phyloP scores from a whole-genome alignment of 306 rosid genomes.

The Acacia confusa region DNA sequence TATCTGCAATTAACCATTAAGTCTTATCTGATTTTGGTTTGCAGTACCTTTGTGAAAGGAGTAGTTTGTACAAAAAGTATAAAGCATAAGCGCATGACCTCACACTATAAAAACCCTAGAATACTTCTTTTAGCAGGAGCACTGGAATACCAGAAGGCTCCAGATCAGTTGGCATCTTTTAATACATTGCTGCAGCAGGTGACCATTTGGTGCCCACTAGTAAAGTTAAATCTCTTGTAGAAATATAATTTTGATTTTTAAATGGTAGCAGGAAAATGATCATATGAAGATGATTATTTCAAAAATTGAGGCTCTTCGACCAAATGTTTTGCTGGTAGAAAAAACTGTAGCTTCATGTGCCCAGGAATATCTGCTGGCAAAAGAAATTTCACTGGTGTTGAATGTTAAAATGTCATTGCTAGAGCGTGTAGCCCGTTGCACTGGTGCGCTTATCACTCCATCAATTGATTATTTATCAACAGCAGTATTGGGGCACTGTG shows the following conservation, averaged over 20 bases:
- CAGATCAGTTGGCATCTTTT: constrained; percentile 57
- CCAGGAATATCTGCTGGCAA: constrained; percentile 57
- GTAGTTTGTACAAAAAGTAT: constrained; percentile 94
- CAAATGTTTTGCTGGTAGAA: constrained; percentile 74
- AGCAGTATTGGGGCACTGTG: constrained; percentile 59
- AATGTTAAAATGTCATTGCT: constrained; percentile 66
- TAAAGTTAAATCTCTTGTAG: neutral
- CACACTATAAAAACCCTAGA: constrained; percentile 83
- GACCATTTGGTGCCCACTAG: neutral
- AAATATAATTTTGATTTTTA: neutral
- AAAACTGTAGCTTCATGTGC: constrained; percentile 67
- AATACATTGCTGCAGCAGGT: constrained; percentile 68
- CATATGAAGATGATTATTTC: constrained; percentile 61
- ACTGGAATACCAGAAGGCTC: constrained; percentile 64
- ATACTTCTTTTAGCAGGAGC: constrained; percentile 76
- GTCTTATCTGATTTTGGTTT: constrained; percentile 30
- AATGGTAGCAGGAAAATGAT: constrained; percentile 56
- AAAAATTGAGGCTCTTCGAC: constrained; percentile 59
- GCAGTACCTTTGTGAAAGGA: constrained; percentile 83
- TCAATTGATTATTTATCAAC: constrained; percentile 51
- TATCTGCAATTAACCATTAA: constrained; percentile 11
- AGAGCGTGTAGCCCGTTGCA: constrained; percentile 65
- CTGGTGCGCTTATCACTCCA: constrained; percentile 62
- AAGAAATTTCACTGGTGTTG: constrained; percentile 68
- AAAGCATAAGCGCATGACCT: constrained; percentile 98